Evolutionary conservation across 1,284 basidiomycete species (phyloP).

Genomic region (Gymnopus androsaceus): DNA sequence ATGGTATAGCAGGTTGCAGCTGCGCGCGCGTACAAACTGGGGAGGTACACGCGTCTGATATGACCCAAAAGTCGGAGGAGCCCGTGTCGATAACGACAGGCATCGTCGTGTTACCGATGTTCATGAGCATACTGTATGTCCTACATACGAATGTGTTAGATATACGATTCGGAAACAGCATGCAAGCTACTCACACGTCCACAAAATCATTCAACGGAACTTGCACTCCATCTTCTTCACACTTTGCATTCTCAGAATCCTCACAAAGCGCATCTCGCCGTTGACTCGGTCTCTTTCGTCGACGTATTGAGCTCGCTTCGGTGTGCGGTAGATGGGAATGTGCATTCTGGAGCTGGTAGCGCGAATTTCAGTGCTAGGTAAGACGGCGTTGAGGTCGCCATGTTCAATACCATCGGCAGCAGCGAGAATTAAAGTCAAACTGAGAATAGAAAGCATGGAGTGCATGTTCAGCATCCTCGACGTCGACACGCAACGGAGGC

Average conservation of each 20-base stretch:
- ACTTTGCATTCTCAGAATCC: neutral
- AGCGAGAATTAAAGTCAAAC: too few relatives aligned
- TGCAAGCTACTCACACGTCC: constrained; percentile 44
- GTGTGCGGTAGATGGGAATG: neutral
- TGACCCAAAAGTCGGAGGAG: constrained; percentile 61
- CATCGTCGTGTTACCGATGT: constrained; percentile 40
- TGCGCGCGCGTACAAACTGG: neutral
- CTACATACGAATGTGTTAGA: constrained; percentile 27
- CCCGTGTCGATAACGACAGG: constrained; percentile 55
- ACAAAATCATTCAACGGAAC: constrained; percentile 45
- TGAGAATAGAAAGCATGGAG: too few relatives aligned
- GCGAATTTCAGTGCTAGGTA: too few relatives aligned
- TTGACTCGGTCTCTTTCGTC: neutral
- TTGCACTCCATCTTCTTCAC: neutral
- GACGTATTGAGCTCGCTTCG: too few relatives aligned
- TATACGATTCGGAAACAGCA: neutral
- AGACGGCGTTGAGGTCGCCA: too few relatives aligned
- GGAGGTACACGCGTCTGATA: constrained; percentile 44
- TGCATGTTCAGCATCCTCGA: too few relatives aligned
- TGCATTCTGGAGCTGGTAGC: neutral
- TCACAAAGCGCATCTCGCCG: neutral
- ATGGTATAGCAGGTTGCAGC: constrained; percentile 27
- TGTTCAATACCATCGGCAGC: too few relatives aligned
- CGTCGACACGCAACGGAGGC: too few relatives aligned
- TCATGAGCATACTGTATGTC: constrained; percentile 47